Percentiles rank a stretch among this genome's conserved stretches.
Conservation (phyloP, 2,329 filamentous ascomycete genomes). For the Capronia epimyces region DNA sequence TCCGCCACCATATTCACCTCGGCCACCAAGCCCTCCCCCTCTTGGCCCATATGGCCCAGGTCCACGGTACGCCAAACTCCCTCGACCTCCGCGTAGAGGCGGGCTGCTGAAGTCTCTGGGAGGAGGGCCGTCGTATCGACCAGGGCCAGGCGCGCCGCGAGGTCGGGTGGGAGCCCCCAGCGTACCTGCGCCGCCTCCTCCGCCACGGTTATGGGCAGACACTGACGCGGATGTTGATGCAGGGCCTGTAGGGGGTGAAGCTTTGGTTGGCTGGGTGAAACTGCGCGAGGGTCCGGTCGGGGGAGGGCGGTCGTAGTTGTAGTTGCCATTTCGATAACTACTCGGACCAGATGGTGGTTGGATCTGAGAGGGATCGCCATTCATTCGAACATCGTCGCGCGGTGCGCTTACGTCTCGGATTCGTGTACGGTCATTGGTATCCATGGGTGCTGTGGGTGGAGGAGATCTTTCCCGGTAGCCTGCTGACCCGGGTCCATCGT, state of each 20-base stretch:
- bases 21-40: conserved; percentile 19
- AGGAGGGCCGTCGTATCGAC: conserved; percentile 29
- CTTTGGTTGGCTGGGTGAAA: conserved; percentile 27
- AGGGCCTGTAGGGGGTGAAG: conserved; percentile 37
- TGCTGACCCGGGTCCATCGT: conserved; percentile 23
- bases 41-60: conserved; percentile 34
- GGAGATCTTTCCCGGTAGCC: conserved; percentile 21
- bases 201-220: conserved; percentile 37
- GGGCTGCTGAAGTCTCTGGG: conserved; percentile 32
- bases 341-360: conserved; percentile 24
- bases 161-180: conserved; percentile 46
- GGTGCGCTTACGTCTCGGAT: conserved; percentile 13
- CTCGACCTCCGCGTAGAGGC: conserved; percentile 32
- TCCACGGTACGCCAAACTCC: conserved; percentile 32
- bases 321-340: conserved; percentile 27
- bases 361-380: conserved; percentile 17
- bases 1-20: conserved; percentile 6
- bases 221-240: conserved; percentile 36
- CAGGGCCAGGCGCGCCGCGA: conserved; percentile 35
- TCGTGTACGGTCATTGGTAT: conserved; percentile 1
- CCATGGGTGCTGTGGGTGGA: conserved; percentile 9
- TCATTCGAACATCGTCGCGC: conserved; percentile 24
- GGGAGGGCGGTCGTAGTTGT: conserved; percentile 27
- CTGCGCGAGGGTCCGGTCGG: conserved; percentile 32
- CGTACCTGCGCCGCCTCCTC: conserved; percentile 38